Conservation (phyloP, 306 rosid genomes). For the Cajanus cajan region DNA sequence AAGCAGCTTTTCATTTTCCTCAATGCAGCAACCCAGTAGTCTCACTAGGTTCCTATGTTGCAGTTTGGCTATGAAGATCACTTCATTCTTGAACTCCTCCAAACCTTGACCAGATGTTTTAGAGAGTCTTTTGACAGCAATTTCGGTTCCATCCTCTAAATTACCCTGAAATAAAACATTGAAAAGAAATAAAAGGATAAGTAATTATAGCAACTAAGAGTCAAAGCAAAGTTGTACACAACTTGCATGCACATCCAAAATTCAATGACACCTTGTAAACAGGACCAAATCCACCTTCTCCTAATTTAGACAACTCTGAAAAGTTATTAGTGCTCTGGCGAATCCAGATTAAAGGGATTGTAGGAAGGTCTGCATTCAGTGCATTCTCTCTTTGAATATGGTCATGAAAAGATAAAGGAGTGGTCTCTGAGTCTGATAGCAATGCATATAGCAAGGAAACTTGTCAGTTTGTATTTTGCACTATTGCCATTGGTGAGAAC, state of each 20-base stretch:
- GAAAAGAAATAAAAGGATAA: background rate
- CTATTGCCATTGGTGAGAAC: background rate
- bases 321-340: slow-evolving; percentile 40
- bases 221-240: background rate
- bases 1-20: slow-evolving; percentile 58
- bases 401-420: background rate
- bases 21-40: slow-evolving; percentile 58
- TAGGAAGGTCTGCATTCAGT: slow-evolving; percentile 28
- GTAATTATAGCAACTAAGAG: background rate
- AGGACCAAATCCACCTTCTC: slow-evolving; percentile 66
- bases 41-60: slow-evolving; percentile 67
- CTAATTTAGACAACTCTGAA: slow-evolving; percentile 46
- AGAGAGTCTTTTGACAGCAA: slow-evolving; percentile 67
- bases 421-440: background rate
- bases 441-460: background rate
- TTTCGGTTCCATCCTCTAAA: slow-evolving; percentile 49
- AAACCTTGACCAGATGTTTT: slow-evolving; percentile 55
- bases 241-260: background rate
- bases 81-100: slow-evolving; percentile 63
- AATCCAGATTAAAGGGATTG: slow-evolving; percentile 30
- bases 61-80: slow-evolving; percentile 50
- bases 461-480: background rate
- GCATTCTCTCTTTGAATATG: background rate
- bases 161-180: slow-evolving; percentile 43
- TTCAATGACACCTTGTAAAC: slow-evolving; percentile 35